Evolutionary conservation across 331 rosid genomes (phyloP).

Genomic region (Pyrus hybrid): DNA sequence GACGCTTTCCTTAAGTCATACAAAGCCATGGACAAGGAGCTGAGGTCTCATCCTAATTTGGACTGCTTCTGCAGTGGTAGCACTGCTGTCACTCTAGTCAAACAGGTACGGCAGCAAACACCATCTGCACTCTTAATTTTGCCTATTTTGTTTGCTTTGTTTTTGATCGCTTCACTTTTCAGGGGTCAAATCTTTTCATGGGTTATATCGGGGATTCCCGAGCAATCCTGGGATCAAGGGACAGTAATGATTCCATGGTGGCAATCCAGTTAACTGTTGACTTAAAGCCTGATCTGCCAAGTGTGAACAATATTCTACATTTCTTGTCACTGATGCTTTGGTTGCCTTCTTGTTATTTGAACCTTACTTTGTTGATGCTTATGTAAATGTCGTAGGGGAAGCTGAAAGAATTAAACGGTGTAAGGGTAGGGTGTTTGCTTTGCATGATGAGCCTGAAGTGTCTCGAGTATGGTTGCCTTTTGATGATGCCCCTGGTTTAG

Average conservation of each 20-base stretch:
- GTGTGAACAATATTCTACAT: constrained; percentile 27
- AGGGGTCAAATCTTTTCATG: constrained; percentile 84
- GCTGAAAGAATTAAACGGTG: constrained; percentile 85
- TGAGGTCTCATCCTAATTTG: constrained; percentile 77
- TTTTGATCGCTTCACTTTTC: constrained; percentile 19
- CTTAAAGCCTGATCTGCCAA: constrained; percentile 92
- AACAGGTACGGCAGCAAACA: constrained; percentile 51
- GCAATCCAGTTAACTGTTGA: constrained; percentile 89
- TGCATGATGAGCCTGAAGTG: constrained; percentile 98
- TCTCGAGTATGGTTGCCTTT: constrained; percentile 87
- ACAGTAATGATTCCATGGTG: constrained; percentile 50
- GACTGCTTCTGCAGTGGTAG: constrained; percentile 97
- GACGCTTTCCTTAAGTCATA: constrained; percentile 81
- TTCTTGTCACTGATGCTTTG: constrained; percentile 1
- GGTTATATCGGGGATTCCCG: constrained; percentile 89
- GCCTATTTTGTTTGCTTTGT: not conserved
- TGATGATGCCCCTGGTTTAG: constrained; percentile 94
- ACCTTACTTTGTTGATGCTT: constrained; percentile 2
- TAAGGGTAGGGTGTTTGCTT: constrained; percentile 86
- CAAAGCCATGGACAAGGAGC: constrained; percentile 90
- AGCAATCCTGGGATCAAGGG: constrained; percentile 89
- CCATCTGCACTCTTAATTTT: constrained; percentile 1
- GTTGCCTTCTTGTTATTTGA: not conserved
- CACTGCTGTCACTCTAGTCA: constrained; percentile 74
- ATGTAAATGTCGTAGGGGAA: constrained; percentile 45